phyloP scores from a whole-genome alignment of 441 rosid genomes.

The Eugenia klotzschiana region DNA sequence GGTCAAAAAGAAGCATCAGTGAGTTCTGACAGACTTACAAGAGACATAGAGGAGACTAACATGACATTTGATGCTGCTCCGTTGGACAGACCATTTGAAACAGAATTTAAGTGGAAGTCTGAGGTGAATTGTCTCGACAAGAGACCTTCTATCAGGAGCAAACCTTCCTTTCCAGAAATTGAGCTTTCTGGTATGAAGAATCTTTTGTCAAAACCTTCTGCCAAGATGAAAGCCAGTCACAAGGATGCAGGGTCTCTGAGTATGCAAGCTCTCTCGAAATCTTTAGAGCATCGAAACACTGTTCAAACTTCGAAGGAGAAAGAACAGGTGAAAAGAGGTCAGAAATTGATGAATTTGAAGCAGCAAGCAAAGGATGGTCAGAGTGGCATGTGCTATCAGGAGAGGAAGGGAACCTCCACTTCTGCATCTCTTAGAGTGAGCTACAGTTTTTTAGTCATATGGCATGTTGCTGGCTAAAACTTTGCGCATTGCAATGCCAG shows the following conservation, averaged over 20 bases:
- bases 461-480: neutral
- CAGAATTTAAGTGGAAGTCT: slow-evolving; percentile 11
- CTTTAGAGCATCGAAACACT: slow-evolving; percentile 15
- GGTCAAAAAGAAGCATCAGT: slow-evolving; percentile 2
- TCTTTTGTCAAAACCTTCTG: slow-evolving; percentile 15
- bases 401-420: slow-evolving; percentile 13
- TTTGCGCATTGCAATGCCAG: neutral
- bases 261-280: slow-evolving; percentile 18
- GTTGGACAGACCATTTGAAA: slow-evolving; percentile 11
- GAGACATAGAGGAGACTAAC: slow-evolving; percentile 5
- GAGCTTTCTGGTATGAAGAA: slow-evolving; percentile 13
- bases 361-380: slow-evolving; percentile 25
- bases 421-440: slow-evolving; percentile 14
- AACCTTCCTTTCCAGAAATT: slow-evolving; percentile 1
- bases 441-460: neutral
- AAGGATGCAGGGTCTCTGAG: slow-evolving; percentile 14
- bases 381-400: slow-evolving; percentile 20
- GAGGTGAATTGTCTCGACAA: slow-evolving; percentile 11
- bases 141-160: slow-evolving; percentile 3
- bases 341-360: neutral
- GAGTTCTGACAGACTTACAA: slow-evolving; percentile 8
- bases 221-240: slow-evolving; percentile 12
- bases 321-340: slow-evolving; percentile 22
- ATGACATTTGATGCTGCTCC: slow-evolving; percentile 1
- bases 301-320: slow-evolving; percentile 20